phyloP scores from a whole-genome alignment of 768 basidiomycete species.

The Suillus americanus region DNA sequence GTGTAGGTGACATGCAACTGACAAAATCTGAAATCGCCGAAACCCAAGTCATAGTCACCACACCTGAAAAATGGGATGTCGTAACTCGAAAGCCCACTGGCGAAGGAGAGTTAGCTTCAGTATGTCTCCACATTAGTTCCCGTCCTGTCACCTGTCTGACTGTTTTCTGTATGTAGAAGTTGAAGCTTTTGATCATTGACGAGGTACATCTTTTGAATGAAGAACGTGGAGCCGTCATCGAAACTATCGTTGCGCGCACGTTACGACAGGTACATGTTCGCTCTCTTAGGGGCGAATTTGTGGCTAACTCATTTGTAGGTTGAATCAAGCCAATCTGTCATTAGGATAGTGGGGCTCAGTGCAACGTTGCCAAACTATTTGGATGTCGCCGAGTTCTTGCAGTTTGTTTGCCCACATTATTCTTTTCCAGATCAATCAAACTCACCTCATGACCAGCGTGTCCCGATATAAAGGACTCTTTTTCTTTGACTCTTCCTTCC shows the following conservation, averaged over 20 bases:
- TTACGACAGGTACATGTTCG: constrained; percentile 67
- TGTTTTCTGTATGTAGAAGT: constrained; percentile 49
- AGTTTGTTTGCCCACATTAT: constrained; percentile 44
- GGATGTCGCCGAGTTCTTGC: constrained; percentile 93
- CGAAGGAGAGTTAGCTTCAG: constrained; percentile 94
- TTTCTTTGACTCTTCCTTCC: constrained; percentile 96
- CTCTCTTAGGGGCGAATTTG: not conserved
- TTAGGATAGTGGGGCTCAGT: constrained; percentile 93
- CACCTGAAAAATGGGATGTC: constrained; percentile 99
- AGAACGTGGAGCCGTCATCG: constrained; percentile 96
- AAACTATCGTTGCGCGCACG: constrained; percentile 96
- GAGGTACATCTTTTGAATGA: constrained; percentile 97
- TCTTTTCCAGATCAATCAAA: not conserved
- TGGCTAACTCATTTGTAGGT: constrained; percentile 50
- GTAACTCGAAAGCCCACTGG: constrained; percentile 96
- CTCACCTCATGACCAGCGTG: constrained; percentile 51
- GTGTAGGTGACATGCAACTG: constrained; percentile 88
- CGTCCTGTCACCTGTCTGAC: not conserved
- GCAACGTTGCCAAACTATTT: constrained; percentile 97
- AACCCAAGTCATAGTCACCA: constrained; percentile 98
- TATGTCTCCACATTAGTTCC: constrained; percentile 35
- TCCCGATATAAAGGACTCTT: constrained; percentile 86
- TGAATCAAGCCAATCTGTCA: constrained; percentile 93
- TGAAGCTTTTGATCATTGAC: constrained; percentile 95
- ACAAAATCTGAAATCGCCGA: constrained; percentile 90